Evolutionary conservation across 2,329 filamentous ascomycete genomes (phyloP).

Genomic region (Exophiala dermatitidis): DNA sequence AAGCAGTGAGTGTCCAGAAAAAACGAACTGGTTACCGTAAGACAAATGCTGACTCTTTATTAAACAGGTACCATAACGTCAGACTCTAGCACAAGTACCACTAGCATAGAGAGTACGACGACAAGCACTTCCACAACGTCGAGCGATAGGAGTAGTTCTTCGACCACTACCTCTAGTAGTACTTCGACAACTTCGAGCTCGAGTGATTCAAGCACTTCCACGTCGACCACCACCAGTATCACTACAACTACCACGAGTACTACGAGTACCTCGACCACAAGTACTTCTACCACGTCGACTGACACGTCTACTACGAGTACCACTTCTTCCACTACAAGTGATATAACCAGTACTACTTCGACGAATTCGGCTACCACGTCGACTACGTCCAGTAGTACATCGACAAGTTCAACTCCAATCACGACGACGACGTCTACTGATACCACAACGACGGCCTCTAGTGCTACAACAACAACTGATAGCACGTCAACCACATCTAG

Average conservation of each 20-base stretch:
- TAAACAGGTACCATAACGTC: background rate
- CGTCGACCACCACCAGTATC: background rate
- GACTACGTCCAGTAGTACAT: no score
- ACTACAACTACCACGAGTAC: background rate
- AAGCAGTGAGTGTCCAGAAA: background rate
- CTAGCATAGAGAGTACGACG: background rate
- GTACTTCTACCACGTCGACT: no score
- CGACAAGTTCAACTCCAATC: background rate
- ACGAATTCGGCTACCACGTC: no score
- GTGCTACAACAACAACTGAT: background rate
- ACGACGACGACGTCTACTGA: background rate
- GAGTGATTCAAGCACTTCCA: background rate
- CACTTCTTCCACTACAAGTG: no score
- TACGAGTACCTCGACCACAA: background rate
- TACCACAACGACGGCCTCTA: background rate
- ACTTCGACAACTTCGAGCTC: background rate
- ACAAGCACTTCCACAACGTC: background rate
- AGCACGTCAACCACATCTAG: no score
- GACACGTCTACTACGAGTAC: no score
- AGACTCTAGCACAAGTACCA: background rate
- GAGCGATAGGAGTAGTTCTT: background rate
- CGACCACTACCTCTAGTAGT: background rate
- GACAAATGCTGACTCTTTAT: no score
- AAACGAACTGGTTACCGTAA: no score
- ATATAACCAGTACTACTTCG: no score